These are phyloP conservation scores for Cytidiella melzeri DNA, from an alignment of 768 basidiomycete genomes.

Conservation along the genomic window DNA sequence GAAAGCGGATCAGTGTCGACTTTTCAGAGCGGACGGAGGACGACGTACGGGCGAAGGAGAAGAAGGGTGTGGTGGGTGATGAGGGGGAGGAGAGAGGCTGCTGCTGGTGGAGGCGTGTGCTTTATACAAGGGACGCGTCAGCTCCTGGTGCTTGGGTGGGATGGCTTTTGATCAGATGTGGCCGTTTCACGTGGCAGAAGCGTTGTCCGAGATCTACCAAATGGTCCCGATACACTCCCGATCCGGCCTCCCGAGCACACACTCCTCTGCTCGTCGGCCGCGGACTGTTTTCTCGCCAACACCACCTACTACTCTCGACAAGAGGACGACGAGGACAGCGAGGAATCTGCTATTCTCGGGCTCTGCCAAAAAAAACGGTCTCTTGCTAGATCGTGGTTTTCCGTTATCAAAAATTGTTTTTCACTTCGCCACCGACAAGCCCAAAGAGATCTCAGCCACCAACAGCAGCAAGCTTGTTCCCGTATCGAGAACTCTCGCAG, in stretches of 20 bases:
- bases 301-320: too few relatives aligned
- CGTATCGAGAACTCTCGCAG: neutral
- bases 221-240: constrained; percentile 16
- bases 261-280: neutral
- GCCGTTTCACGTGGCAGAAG: constrained; percentile 18
- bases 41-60: constrained; percentile 7
- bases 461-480: neutral
- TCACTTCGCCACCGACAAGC: neutral
- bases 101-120: neutral
- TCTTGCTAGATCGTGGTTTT: neutral
- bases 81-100: constrained; percentile 3
- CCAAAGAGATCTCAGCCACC: neutral
- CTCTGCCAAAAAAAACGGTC: too few relatives aligned
- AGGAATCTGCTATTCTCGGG: too few relatives aligned
- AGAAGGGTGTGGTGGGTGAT: constrained; percentile 12
- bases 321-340: too few relatives aligned
- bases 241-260: constrained; percentile 4
- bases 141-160: constrained; percentile 15
- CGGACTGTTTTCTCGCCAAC: too few relatives aligned
- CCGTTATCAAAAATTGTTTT: neutral
- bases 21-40: constrained; percentile 6
- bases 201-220: neutral
- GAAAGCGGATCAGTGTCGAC: neutral
- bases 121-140: constrained; percentile 29
- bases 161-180: constrained; percentile 16